Conservation (phyloP, 176 grass and related monocot species). For the Echinochloa phyllopogon region DNA sequence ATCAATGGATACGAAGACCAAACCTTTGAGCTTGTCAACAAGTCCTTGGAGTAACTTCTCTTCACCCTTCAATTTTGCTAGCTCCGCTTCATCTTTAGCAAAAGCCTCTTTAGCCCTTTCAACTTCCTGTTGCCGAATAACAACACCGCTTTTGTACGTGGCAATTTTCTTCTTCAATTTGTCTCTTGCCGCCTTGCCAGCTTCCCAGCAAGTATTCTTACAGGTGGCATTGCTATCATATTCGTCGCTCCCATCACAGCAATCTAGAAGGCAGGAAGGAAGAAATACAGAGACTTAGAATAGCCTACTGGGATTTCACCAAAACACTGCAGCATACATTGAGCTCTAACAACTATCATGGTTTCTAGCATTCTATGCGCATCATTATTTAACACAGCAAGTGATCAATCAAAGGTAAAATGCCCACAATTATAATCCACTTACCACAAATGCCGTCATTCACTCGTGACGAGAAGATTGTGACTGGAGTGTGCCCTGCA, state of each 20-base stretch:
- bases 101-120: constrained; percentile 82
- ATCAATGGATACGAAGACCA: constrained; percentile 2
- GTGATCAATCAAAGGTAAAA: constrained; percentile 7
- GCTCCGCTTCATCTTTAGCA: constrained; percentile 79
- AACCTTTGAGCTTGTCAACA: constrained; percentile 92
- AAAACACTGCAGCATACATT: not conserved
- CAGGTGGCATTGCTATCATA: constrained; percentile 75
- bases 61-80: constrained; percentile 79
- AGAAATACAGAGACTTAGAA: constrained; percentile 4
- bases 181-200: constrained; percentile 88
- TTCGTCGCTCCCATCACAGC: constrained; percentile 97
- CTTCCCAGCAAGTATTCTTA: constrained; percentile 96
- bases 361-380: not conserved
- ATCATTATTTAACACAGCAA: constrained; percentile 14
- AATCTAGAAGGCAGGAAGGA: constrained; percentile 58
- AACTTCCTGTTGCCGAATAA: constrained; percentile 80
- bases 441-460: constrained; percentile 98
- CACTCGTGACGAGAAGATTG: constrained; percentile 84
- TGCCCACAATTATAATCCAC: constrained; percentile 7
- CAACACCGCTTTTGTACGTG: constrained; percentile 75
- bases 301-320: not conserved
- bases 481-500: constrained; percentile 69
- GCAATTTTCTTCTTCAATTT: constrained; percentile 89
- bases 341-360: not conserved
- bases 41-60: constrained; percentile 86